Evolutionary conservation across 2,329 filamentous ascomycete species (phyloP).

Genomic region (Fusarium sp.): DNA sequence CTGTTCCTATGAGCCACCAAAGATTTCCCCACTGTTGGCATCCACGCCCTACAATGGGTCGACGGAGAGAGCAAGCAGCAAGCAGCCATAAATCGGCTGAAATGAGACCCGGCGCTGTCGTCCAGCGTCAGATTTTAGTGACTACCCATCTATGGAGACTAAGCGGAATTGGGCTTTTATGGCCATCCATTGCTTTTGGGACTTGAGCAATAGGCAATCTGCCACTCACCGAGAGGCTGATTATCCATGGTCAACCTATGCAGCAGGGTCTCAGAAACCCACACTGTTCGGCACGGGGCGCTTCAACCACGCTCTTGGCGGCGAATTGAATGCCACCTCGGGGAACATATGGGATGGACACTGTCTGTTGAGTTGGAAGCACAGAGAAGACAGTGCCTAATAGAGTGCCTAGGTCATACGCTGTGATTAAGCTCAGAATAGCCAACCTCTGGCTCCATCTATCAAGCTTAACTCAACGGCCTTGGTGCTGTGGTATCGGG

Average conservation of each 20-base stretch:
- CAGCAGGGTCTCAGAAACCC: neutral
- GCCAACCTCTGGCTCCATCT: neutral
- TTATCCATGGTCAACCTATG: neutral
- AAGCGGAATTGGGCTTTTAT: conserved; percentile 1
- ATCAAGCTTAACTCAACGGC: conserved; percentile 3
- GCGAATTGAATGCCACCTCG: conserved; percentile 13
- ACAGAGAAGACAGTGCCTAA: neutral
- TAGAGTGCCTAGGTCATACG: neutral
- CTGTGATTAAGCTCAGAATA: neutral
- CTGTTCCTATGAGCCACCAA: neutral
- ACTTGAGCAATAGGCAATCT: conserved; percentile 1
- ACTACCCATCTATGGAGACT: neutral
- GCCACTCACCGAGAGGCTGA: neutral
- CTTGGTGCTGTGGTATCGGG: neutral
- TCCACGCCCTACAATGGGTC: neutral
- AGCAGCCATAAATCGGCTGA: neutral
- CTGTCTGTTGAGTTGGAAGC: neutral
- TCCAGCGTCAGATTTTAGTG: conserved; percentile 28
- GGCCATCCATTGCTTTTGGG: neutral
- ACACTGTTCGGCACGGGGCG: conserved; percentile 3
- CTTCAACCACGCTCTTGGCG: conserved; percentile 5
- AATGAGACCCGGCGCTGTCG: neutral
- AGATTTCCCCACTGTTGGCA: neutral
- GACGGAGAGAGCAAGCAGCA: neutral
- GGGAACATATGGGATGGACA: neutral